Evolutionary conservation across 176 grass and related monocot species (phyloP).

Genomic region (Eragrostis nindensis): DNA sequence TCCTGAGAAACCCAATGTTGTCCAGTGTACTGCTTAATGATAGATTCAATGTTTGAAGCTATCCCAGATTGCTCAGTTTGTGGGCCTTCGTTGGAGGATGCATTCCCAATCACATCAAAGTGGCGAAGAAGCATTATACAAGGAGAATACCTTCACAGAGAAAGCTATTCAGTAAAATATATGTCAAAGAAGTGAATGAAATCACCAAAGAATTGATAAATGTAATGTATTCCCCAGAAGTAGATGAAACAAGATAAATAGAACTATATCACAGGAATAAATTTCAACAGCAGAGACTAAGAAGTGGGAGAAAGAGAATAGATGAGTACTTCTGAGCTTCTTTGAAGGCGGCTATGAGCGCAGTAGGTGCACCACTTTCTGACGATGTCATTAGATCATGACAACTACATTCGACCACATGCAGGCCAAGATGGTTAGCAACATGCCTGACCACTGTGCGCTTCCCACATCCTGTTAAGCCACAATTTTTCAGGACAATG

Average conservation of each 20-base stretch:
- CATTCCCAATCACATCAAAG: conserved; percentile 75
- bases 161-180: conserved; percentile 37
- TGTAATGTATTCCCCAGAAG: not conserved
- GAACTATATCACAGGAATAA: conserved; percentile 13
- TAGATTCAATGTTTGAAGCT: conserved; percentile 69
- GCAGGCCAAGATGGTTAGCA: conserved; percentile 71
- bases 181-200: conserved; percentile 26
- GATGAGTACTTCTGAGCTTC: conserved; percentile 68
- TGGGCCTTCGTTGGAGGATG: conserved; percentile 77
- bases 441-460: conserved; percentile 76
- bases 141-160: conserved; percentile 81
- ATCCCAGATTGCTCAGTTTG: conserved; percentile 80
- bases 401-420: conserved; percentile 92
- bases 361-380: conserved; percentile 71
- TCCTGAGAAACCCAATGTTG: conserved; percentile 56
- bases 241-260: conserved; percentile 28
- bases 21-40: conserved; percentile 78
- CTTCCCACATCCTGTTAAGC: conserved; percentile 82
- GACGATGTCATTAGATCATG: conserved; percentile 79
- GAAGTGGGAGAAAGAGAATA: conserved; percentile 31
- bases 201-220: not conserved
- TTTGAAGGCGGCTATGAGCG: conserved; percentile 85
- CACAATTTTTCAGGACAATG: not conserved
- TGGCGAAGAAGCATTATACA: conserved; percentile 88
- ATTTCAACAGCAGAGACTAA: conserved; percentile 14